Evolutionary conservation across 257 asterid species (phyloP).

Genomic region (Nicotiana noctiflora): DNA sequence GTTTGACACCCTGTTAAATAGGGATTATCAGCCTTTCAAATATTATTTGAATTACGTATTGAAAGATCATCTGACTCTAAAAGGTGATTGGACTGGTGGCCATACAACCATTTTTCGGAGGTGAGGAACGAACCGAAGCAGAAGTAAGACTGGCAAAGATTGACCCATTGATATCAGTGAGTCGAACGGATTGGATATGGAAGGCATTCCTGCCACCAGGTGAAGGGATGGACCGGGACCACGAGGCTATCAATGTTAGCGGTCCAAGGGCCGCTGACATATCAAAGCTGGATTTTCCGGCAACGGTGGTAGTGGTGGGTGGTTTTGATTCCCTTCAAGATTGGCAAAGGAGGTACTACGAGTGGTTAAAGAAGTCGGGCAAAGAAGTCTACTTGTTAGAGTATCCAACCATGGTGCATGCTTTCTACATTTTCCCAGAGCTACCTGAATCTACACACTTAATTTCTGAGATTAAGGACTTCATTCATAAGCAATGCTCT

Average conservation of each 20-base stretch:
- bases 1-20: too few relatives aligned
- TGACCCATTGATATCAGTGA: slow-evolving; percentile 32
- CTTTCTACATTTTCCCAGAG: slow-evolving; percentile 58
- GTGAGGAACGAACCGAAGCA: slow-evolving; percentile 51
- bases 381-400: slow-evolving; percentile 48
- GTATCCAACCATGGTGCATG: slow-evolving; percentile 67
- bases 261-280: slow-evolving; percentile 66
- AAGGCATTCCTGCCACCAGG: slow-evolving; percentile 42
- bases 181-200: slow-evolving; percentile 61
- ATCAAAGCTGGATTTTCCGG: slow-evolving; percentile 48
- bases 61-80: background rate
- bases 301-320: slow-evolving; percentile 54
- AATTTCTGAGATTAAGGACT: slow-evolving; percentile 28
- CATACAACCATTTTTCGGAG: slow-evolving; percentile 79
- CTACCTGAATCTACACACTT: slow-evolving; percentile 48
- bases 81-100: slow-evolving; percentile 60
- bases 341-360: slow-evolving; percentile 59
- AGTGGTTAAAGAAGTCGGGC: slow-evolving; percentile 55
- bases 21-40: background rate
- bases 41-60: background rate
- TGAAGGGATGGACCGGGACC: slow-evolving; percentile 41
- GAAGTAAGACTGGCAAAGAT: slow-evolving; percentile 33
- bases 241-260: slow-evolving; percentile 56
- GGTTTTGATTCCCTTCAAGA: slow-evolving; percentile 70
- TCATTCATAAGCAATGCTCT: slow-evolving; percentile 37